A percentile compares a stretch with the other conserved stretches of the same genome.
Conservation (phyloP, 1,284 basidiomycete genomes). For the Flammula alnicola region DNA sequence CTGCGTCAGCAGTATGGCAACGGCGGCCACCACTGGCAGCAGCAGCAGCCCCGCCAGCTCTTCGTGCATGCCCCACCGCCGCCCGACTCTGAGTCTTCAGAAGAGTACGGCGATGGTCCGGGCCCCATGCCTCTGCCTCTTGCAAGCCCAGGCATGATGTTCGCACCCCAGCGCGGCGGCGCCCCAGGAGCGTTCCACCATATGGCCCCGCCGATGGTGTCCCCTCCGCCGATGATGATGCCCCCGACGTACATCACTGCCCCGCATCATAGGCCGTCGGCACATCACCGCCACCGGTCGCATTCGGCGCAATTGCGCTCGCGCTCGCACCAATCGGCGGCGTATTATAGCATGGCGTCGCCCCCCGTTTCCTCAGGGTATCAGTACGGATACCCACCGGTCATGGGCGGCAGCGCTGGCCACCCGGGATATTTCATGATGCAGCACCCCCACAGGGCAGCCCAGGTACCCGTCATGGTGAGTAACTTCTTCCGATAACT, state of each 20-base stretch:
- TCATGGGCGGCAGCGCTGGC: conserved; percentile 8
- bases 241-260: conserved; percentile 23
- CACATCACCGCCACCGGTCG: conserved; percentile 14
- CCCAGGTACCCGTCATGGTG: conserved; percentile 25
- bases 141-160: no score
- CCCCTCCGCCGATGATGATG: conserved; percentile 24
- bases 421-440: conserved; percentile 29
- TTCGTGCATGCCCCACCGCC: conserved; percentile 18
- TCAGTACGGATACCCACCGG: conserved; percentile 26
- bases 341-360: conserved; percentile 24
- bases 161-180: conserved; percentile 12
- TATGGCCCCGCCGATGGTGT: conserved; percentile 19
- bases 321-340: no score
- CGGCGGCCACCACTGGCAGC: neutral
- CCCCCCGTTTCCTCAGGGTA: conserved; percentile 29
- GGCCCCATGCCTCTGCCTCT: conserved; percentile 29
- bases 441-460: conserved; percentile 19
- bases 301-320: conserved; percentile 18
- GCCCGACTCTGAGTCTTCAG: conserved; percentile 24
- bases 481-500: conserved; percentile 18
- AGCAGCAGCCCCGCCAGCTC: conserved; percentile 20
- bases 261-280: conserved; percentile 16
- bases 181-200: conserved; percentile 16
- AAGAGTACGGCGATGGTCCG: conserved; percentile 24
- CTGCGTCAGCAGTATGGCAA: conserved; percentile 7